Evolutionary conservation across 2,329 filamentous ascomycete species (phyloP).

Genomic region (Raffaelea arxii): DNA sequence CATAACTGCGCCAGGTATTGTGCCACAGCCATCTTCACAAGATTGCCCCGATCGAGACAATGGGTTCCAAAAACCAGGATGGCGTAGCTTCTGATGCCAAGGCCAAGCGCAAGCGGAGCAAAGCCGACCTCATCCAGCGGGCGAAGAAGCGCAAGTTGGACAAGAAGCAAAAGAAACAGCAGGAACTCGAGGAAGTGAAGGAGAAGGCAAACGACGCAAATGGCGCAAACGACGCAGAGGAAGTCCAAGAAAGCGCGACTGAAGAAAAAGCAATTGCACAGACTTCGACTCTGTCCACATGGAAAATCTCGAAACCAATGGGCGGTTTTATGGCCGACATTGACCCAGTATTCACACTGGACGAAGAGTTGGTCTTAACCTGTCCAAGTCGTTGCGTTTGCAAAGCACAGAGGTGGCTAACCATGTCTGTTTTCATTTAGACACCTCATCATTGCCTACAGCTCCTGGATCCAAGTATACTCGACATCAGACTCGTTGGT

Average conservation of each 20-base stretch:
- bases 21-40: too few species aligned
- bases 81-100: constrained; percentile 18
- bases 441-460: constrained; percentile 65
- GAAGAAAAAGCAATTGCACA: not conserved
- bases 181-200: constrained; percentile 12
- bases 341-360: constrained; percentile 50
- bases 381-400: too few species aligned
- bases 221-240: not conserved
- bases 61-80: constrained; percentile 14
- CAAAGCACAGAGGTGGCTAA: too few species aligned
- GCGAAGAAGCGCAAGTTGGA: too few species aligned
- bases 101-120: constrained; percentile 23
- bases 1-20: too few species aligned
- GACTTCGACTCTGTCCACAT: constrained; percentile 20
- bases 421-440: constrained; percentile 19
- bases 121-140: too few species aligned
- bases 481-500: constrained; percentile 73
- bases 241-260: not conserved
- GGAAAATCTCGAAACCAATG: constrained; percentile 55
- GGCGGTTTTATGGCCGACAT: constrained; percentile 56
- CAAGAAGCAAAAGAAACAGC: too few species aligned
- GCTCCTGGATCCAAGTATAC: constrained; percentile 70
- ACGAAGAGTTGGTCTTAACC: constrained; percentile 48
- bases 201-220: constrained; percentile 3
- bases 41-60: not conserved